Base-by-base conservation (phyloP, 108 stramenopile genomes). In the Discostella stelligeroides region DNA sequence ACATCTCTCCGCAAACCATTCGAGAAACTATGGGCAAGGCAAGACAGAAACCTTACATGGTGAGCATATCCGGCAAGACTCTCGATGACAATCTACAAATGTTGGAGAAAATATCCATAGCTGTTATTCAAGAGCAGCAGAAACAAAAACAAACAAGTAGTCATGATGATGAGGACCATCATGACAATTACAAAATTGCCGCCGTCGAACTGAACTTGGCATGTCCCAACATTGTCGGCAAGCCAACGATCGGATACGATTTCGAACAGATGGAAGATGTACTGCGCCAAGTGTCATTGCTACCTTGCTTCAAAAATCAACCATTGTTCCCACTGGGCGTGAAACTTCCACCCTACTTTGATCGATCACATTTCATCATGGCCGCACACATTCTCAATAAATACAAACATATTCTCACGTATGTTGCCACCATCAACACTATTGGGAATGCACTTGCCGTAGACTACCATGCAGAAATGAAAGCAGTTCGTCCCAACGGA, bases 211-310 rank as follows among this genome's bases (percentile, higher is more conserved):
- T 97, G 61, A 97, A 97, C 72, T 68, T 97, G 51, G 96, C 96
- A 18, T 97, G 96, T 80, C 93, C 96, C 28, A 97, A 97, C 66
- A 82, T 97, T n/a, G 90, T 93, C 57, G 96, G 96, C 4, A 94
- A 97, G 63, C 96, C 96, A 14, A 95, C 92, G 30, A 90, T 97
- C 56, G 96, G 90, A 23, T 97, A 95, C 76, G 96, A 97, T 57
- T 90, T 94, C 77, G 91, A 86, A 7, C 96, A 97, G 75, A 85
- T 97, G 88, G 74, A 84, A 50, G 72, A 72, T 54, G 90, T 90
- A 23, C 64, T 97, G 29, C 64, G 84, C 60, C 66, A 84, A 73
- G 75, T 95, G 50, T 68, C 66, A 13, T 59, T 56, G 14, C 60
- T 81, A 14, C 83, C 70, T 4, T 74, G 42, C 41, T 86, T 77